Evolutionary conservation across 352 stramenopile genomes (phyloP).

Genomic region (Phytophthora parvispora): DNA sequence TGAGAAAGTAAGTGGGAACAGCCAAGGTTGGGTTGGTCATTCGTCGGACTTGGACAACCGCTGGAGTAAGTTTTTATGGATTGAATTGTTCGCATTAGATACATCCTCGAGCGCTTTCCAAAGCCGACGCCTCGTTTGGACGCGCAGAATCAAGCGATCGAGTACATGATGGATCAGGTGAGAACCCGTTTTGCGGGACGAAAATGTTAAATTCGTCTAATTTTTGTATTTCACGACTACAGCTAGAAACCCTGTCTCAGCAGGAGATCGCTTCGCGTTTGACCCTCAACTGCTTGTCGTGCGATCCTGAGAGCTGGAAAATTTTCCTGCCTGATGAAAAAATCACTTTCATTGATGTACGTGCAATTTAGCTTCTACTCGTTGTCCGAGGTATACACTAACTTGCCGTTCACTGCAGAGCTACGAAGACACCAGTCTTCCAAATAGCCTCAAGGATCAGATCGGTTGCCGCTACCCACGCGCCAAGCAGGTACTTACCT

Average conservation of each 20-base stretch:
- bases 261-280: constrained; percentile 73
- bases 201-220: too few species aligned
- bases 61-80: neutral
- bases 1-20: constrained; percentile 59
- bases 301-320: constrained; percentile 58
- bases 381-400: neutral
- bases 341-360: constrained; percentile 75
- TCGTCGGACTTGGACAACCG: neutral
- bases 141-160: constrained; percentile 49
- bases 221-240: neutral
- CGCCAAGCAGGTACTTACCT: constrained; percentile 54
- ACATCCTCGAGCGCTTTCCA: constrained; percentile 65
- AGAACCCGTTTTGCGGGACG: neutral
- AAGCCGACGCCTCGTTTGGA: constrained; percentile 36
- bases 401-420: constrained; percentile 37
- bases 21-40: neutral
- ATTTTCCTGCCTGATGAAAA: constrained; percentile 56
- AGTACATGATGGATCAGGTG: constrained; percentile 81
- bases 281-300: constrained; percentile 66
- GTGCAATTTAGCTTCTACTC: neutral
- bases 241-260: constrained; percentile 70
- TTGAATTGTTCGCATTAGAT: constrained; percentile 34
- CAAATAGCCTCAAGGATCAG: constrained; percentile 46
- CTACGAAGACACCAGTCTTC: constrained; percentile 67
- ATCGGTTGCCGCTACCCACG: constrained; percentile 53